Evolutionary conservation across 345 rosid genomes (phyloP), one percentile per base, ranked within the genome.

Genomic region (Arabidopsis suecica): DNA sequence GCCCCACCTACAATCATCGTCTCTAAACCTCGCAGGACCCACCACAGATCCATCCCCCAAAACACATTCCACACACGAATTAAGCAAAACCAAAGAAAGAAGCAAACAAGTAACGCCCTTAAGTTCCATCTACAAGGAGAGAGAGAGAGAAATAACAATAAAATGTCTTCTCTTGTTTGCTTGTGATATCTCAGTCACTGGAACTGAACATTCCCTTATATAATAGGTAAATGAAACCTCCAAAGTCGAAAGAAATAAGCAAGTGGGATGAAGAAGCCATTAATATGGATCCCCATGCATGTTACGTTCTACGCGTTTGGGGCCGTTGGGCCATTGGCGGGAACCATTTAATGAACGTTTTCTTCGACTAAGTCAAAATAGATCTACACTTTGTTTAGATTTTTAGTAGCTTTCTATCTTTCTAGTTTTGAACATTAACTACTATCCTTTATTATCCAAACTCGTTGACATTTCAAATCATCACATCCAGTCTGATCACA

Each of bases 1-100:
- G 6, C 74, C 68, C 84, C 86, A 81, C 47, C 86, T 71, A 68
- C 86, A 83, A 23, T 69, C 84, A 75, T 78, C 77, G 48, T 75
- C 76, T 67, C 68, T 62, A 58, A 50, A 83, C 65, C 86, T 53
- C 22, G 65, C 57, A 70, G 80, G 65, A 16, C 65, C 61, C 12
- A 70, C 82, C 12, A 75, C 54, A 48, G 71, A 62, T 16, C 47
- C 54, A 75, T 83, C 82, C 12, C 78, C 86, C 59, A 78, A 54
- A 63, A 82, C 73, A 71, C 68, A 71, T 22, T 67, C 58, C 30
- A 65, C 54, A 68, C 50, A 1, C 72, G 75, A 75, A 64, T 78
- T 64, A 36, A 78, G 70, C 58, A 80, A 64, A 68, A 76, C 23
- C 20, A 80, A 63, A 55, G 65, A 78, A 64, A 83, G 74, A 57